Evolutionary conservation across 2,329 filamentous ascomycete species (phyloP).

Genomic region (Diaporthe eres): DNA sequence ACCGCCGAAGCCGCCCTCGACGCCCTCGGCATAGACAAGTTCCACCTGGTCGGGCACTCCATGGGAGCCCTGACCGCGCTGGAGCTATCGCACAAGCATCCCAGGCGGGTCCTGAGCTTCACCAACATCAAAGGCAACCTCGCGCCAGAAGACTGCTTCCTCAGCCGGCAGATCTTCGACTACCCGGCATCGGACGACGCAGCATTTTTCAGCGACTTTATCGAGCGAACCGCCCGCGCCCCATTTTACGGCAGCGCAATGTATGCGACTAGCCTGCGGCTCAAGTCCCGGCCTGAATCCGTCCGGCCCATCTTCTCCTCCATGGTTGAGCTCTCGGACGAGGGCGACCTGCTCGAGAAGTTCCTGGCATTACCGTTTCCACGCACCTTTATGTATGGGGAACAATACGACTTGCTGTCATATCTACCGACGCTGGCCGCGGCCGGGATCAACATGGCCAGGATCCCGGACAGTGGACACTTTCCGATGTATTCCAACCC

Average conservation of each 20-base stretch:
- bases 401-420: background rate
- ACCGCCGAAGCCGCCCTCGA: background rate
- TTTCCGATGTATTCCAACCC: constrained; percentile 9
- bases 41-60: constrained; percentile 1
- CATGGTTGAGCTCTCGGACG: background rate
- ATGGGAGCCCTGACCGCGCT: constrained; percentile 1
- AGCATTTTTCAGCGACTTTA: background rate
- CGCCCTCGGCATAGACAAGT: background rate
- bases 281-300: constrained; percentile 1
- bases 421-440: background rate
- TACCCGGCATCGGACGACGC: background rate
- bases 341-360: background rate
- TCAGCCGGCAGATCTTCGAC: constrained; percentile 6
- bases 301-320: constrained; percentile 1
- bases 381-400: background rate
- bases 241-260: constrained; percentile 3
- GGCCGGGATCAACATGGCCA: background rate
- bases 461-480: background rate
- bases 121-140: constrained; percentile 20
- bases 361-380: background rate
- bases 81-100: constrained; percentile 1
- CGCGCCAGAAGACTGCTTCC: constrained; percentile 2
- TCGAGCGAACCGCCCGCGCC: background rate
- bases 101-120: background rate
- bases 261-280: constrained; percentile 13